phyloP scores from a whole-genome alignment of 495 filamentous ascomycete species.

The Annulohypoxylon stygium region DNA sequence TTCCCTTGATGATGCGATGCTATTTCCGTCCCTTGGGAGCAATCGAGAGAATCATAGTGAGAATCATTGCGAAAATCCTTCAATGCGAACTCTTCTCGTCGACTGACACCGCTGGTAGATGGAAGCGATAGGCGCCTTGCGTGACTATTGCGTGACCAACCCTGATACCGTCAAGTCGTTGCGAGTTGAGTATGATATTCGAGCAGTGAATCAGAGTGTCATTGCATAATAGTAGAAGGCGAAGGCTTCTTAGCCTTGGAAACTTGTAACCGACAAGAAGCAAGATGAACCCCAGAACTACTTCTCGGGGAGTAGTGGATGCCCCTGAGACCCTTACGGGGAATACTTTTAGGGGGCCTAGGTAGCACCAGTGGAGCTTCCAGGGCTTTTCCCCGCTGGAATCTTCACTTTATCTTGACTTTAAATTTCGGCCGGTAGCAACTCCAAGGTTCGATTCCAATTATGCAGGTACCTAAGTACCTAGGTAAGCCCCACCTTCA shows the following conservation, averaged over 20 bases:
- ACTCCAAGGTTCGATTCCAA: no score
- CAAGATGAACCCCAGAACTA: not conserved
- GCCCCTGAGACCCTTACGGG: not conserved
- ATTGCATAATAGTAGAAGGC: no score
- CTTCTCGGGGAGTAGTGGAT: not conserved
- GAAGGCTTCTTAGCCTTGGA: not conserved
- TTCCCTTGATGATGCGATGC: slow-evolving; percentile 24
- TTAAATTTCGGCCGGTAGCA: not conserved
- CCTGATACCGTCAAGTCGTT: not conserved
- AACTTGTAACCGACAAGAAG: not conserved
- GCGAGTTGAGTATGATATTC: slow-evolving; percentile 4
- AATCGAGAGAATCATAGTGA: slow-evolving; percentile 23
- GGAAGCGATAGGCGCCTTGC: slow-evolving; percentile 2
- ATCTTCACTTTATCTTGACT: slow-evolving; percentile 5
- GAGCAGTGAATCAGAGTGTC: not conserved
- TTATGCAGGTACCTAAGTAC: slow-evolving; percentile 1
- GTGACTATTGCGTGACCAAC: not conserved
- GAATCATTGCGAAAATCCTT: slow-evolving; percentile 5
- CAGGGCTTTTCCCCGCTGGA: not conserved
- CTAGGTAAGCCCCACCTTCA: not conserved
- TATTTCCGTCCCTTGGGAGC: slow-evolving; percentile 9
- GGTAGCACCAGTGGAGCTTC: not conserved
- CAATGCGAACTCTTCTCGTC: slow-evolving; percentile 9
- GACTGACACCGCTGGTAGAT: not conserved
- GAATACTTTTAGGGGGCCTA: not conserved